A percentile compares a stretch with the other conserved stretches of the same genome.
These are phyloP conservation scores for Cenococcum geophilum DNA, from an alignment of 495 filamentous ascomycete genomes.

Conservation along the genomic window DNA sequence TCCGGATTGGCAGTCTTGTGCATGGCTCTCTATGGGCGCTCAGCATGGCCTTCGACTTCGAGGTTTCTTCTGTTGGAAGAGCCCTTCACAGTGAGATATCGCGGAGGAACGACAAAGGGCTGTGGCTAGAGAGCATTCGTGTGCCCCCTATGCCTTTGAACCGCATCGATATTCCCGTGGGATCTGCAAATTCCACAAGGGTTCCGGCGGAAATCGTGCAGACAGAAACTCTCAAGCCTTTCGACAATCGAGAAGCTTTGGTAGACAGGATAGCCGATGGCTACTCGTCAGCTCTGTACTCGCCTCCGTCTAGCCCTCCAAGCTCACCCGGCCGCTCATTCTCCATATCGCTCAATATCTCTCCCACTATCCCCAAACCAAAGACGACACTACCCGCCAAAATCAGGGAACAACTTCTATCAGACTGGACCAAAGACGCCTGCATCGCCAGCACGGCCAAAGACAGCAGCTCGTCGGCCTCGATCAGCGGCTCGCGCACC, in stretches of 20 bases:
- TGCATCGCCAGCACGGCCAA: conserved; percentile 51
- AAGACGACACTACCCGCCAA: conserved; percentile 41
- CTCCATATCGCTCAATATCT: conserved; percentile 50
- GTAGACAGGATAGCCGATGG: conserved; percentile 64
- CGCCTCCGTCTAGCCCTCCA: conserved; percentile 63
- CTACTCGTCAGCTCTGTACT: conserved; percentile 53
- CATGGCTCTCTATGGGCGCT: conserved; percentile 82
- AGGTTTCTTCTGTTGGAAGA: conserved; percentile 56
- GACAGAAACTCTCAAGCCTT: conserved; percentile 56
- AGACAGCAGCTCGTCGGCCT: conserved; percentile 24
- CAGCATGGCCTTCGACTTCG: conserved; percentile 70
- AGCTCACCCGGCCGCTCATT: conserved; percentile 63
- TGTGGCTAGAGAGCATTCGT: conserved; percentile 67
- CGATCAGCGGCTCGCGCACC: conserved; percentile 45
- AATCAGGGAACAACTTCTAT: conserved; percentile 65
- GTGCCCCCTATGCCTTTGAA: conserved; percentile 51
- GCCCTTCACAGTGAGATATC: conserved; percentile 70
- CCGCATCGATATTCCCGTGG: conserved; percentile 37
- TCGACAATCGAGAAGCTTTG: conserved; percentile 58
- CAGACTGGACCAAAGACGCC: conserved; percentile 69
- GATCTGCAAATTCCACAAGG: conserved; percentile 35
- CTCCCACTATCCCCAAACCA: conserved; percentile 16
- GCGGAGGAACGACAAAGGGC: conserved; percentile 58
- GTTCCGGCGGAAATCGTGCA: conserved; percentile 48
- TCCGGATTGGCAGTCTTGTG: conserved; percentile 73